phyloP scores from a whole-genome alignment of 208 protist species.

The Wallacemonas sp. region DNA sequence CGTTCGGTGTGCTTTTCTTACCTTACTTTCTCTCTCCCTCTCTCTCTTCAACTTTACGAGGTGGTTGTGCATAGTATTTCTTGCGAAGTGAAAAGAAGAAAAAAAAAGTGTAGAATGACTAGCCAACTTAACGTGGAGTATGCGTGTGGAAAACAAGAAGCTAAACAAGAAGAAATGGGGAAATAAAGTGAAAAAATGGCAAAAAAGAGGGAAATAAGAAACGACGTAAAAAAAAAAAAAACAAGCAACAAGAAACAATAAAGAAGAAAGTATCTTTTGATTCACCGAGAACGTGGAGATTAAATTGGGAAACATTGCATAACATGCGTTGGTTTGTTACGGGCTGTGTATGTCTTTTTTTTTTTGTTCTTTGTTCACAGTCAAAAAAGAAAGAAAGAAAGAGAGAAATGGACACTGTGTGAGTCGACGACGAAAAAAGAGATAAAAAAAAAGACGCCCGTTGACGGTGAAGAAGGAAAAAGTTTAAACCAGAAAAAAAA shows the following conservation, averaged over 20 bases:
- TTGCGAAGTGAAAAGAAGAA: no score
- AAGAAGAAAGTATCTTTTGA: neutral
- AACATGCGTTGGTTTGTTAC: no score
- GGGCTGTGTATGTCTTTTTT: no score
- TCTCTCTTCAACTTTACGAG: no score
- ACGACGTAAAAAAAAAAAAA: slow-evolving; percentile 2
- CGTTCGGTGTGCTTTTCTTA: no score
- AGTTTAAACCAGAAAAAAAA: neutral
- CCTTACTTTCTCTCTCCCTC: no score
- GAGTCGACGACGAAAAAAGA: slow-evolving; percentile 3
- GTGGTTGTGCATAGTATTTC: no score
- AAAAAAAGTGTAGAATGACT: no score
- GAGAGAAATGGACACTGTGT: neutral
- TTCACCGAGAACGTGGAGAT: no score
- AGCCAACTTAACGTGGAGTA: neutral
- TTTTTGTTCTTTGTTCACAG: no score
- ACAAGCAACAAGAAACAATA: neutral
- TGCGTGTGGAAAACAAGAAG: neutral
- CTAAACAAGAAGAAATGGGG: slow-evolving; percentile 6
- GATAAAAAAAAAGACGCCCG: slow-evolving; percentile 2
- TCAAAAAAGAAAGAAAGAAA: slow-evolving; percentile 15
- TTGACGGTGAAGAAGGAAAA: neutral
- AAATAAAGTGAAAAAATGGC: slow-evolving; percentile 6
- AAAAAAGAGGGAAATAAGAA: slow-evolving; percentile 14
- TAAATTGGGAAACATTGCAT: no score